phyloP scores from a whole-genome alignment of 2,329 filamentous ascomycete species.

The Plectosphaerella plurivora region DNA sequence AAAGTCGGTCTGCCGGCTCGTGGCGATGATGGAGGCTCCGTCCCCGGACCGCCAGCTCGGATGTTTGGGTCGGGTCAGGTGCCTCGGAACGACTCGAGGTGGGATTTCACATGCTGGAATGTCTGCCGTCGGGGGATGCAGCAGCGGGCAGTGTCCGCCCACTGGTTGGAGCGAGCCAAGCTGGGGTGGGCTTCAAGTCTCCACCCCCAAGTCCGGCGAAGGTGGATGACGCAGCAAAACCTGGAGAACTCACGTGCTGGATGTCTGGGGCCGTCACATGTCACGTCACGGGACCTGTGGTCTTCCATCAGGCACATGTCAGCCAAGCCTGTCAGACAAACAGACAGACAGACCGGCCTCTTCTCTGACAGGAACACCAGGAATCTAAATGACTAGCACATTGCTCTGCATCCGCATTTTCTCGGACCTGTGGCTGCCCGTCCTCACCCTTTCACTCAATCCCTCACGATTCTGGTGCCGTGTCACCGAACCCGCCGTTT shows the following conservation, averaged over 20 bases:
- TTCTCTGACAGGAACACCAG: too few relatives aligned
- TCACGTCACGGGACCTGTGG: neutral
- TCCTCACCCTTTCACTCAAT: too few relatives aligned
- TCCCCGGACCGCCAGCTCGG: conserved; percentile 1
- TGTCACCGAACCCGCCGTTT: too few relatives aligned
- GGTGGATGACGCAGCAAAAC: neutral
- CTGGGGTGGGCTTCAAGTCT: neutral
- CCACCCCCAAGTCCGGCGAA: neutral
- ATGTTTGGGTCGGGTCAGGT: neutral
- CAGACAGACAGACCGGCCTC: too few relatives aligned
- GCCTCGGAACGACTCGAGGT: neutral
- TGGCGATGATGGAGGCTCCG: neutral
- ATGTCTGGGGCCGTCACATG: neutral
- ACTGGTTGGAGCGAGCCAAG: neutral
- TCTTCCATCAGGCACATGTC: too few relatives aligned
- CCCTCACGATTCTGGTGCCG: too few relatives aligned
- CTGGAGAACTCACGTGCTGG: neutral
- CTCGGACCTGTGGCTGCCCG: too few relatives aligned
- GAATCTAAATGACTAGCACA: too few relatives aligned
- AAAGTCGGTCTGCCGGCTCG: neutral
- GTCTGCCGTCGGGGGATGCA: neutral
- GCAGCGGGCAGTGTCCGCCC: neutral
- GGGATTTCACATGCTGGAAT: conserved; percentile 5
- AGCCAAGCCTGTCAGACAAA: too few relatives aligned
- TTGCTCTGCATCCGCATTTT: too few relatives aligned